Evolutionary conservation across 108 stramenopile genomes (phyloP).

Genomic region (Discostella stelligeroides): DNA sequence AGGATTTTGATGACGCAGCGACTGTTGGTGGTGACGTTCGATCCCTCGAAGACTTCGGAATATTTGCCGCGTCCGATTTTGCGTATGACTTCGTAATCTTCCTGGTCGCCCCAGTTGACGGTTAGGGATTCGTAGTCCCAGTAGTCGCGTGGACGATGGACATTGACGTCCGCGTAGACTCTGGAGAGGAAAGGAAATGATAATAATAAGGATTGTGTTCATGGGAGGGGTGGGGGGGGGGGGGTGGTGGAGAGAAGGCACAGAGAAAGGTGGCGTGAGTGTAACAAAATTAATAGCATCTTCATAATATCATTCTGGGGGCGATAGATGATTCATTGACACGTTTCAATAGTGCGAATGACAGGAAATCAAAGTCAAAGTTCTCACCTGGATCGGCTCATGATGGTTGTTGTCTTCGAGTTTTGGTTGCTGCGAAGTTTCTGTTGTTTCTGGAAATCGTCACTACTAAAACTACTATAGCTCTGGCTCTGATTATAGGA

Average conservation of each 20-base stretch:
- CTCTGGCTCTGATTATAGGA: too few species aligned
- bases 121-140: constrained; percentile 99
- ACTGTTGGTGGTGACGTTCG: constrained; percentile 93
- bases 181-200: too few species aligned
- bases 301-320: neutral
- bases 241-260: too few species aligned
- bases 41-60: constrained; percentile 98
- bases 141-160: constrained; percentile 96
- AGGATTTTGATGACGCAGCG: constrained; percentile 99
- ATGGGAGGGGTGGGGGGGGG: neutral
- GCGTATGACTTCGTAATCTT: constrained; percentile 98
- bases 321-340: neutral
- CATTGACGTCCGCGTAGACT: constrained; percentile 99
- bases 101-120: constrained; percentile 99
- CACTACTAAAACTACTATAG: too few species aligned
- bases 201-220: neutral
- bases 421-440: too few species aligned
- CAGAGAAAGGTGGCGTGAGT: too few species aligned
- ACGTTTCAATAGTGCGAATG: neutral
- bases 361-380: neutral
- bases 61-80: constrained; percentile 99
- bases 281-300: too few species aligned
- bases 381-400: constrained; percentile 52
- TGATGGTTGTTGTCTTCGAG: constrained; percentile 14
- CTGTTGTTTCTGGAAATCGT: too few species aligned